Percentiles rank a stretch among this genome's conserved stretches.
Conservation (phyloP, 768 basidiomycete species). For the Pisolithus albus region DNA sequence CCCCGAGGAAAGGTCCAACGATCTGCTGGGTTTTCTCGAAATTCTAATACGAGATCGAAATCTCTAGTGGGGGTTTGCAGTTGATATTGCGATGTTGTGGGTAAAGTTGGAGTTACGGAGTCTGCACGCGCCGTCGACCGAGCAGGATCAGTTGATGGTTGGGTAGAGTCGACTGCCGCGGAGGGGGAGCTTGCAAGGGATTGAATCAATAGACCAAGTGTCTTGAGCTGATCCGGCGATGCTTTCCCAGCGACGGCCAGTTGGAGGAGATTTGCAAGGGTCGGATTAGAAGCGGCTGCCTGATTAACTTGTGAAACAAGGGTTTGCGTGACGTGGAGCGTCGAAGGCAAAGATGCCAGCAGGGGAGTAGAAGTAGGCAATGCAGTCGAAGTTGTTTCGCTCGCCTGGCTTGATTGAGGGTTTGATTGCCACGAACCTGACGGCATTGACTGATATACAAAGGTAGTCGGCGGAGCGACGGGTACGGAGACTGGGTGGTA, state of each 20-base stretch:
- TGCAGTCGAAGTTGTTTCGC: slow-evolving; percentile 12
- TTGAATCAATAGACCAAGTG: slow-evolving; percentile 67
- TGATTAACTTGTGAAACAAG: slow-evolving; percentile 59
- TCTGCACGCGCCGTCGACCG: slow-evolving; percentile 9
- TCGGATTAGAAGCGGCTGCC: slow-evolving; percentile 61
- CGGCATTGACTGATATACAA: slow-evolving; percentile 22
- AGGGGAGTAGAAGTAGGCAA: slow-evolving; percentile 32
- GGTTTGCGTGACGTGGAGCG: slow-evolving; percentile 47
- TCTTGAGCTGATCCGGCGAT: slow-evolving; percentile 56
- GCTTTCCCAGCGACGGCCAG: slow-evolving; percentile 58
- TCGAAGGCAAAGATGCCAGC: slow-evolving; percentile 38
- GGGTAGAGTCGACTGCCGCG: slow-evolving; percentile 1
- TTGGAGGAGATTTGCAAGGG: slow-evolving; percentile 59
- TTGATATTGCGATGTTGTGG: slow-evolving; percentile 16
- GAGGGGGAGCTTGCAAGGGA: slow-evolving; percentile 40
- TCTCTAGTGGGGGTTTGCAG: slow-evolving; percentile 37
- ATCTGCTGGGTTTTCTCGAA: slow-evolving; percentile 53
- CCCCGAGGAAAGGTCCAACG: slow-evolving; percentile 67
- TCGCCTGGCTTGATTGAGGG: slow-evolving; percentile 17
- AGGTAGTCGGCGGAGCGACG: slow-evolving; percentile 17
- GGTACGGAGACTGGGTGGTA: slow-evolving; percentile 41
- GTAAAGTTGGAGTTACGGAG: slow-evolving; percentile 8
- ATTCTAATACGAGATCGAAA: slow-evolving; percentile 72
- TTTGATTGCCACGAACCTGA: slow-evolving; percentile 25
- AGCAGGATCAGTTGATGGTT: slow-evolving; percentile 4